Evolutionary conservation across 2,329 filamentous ascomycete genomes (phyloP).

Genomic region (Alternaria ventricosa): DNA sequence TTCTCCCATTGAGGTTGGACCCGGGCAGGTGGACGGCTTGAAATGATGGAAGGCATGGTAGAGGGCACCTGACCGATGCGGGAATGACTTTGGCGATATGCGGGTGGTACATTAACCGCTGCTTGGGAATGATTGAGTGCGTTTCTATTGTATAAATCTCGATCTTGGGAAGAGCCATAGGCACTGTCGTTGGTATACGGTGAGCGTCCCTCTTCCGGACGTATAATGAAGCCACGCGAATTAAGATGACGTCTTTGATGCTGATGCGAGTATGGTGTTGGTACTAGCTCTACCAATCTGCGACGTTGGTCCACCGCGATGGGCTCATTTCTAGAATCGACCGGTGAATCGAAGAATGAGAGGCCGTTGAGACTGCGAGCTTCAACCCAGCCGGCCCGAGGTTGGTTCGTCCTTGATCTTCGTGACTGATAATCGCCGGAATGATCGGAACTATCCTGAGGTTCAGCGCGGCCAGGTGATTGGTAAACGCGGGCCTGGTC

Average conservation of each 20-base stretch:
- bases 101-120: constrained; percentile 8
- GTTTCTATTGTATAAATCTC: constrained; percentile 6
- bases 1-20: constrained; percentile 21
- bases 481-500: constrained; percentile 17
- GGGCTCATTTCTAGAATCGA: constrained; percentile 26
- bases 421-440: constrained; percentile 35
- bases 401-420: constrained; percentile 15
- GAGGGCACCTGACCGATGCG: constrained; percentile 22
- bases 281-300: not conserved
- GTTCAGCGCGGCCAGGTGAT: constrained; percentile 32
- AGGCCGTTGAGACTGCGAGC: constrained; percentile 41
- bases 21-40: constrained; percentile 16
- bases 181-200: constrained; percentile 9
- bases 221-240: constrained; percentile 21
- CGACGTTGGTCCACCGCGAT: constrained; percentile 10
- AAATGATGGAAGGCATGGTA: constrained; percentile 22
- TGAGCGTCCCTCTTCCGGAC: constrained; percentile 11
- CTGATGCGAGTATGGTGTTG: not conserved
- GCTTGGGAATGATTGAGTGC: constrained; percentile 3
- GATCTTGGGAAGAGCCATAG: constrained; percentile 10
- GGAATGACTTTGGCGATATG: constrained; percentile 7
- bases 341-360: constrained; percentile 45
- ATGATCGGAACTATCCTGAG: constrained; percentile 35
- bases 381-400: constrained; percentile 25
- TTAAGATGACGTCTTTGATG: constrained; percentile 15